Evolutionary conservation across 176 grass and related monocot species (phyloP).

Genomic region (Phoenix dactylifera): DNA sequence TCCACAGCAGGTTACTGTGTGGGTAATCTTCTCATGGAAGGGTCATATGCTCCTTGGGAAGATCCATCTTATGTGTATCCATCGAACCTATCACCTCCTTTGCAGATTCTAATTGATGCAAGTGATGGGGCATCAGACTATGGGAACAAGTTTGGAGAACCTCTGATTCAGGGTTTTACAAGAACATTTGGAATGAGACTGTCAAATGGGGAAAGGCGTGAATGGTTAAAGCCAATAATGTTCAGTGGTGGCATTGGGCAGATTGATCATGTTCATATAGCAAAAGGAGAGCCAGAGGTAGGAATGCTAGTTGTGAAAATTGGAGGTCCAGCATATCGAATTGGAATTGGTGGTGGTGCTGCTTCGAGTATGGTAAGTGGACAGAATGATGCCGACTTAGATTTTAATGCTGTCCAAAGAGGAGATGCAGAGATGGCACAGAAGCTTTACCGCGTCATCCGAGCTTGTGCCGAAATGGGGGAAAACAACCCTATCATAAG

Average conservation of each 20-base stretch:
- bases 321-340: slow-evolving; percentile 83
- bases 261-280: slow-evolving; percentile 77
- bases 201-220: slow-evolving; percentile 62
- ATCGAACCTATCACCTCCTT: slow-evolving; percentile 53
- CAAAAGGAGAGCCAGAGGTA: slow-evolving; percentile 68
- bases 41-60: slow-evolving; percentile 70
- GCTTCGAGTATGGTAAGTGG: slow-evolving; percentile 96
- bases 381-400: slow-evolving; percentile 85
- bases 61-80: slow-evolving; percentile 74
- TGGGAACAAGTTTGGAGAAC: slow-evolving; percentile 94
- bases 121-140: slow-evolving; percentile 91
- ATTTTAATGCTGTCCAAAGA: slow-evolving; percentile 94
- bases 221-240: slow-evolving; percentile 98
- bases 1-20: slow-evolving; percentile 88
- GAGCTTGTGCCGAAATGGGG: slow-evolving; percentile 92
- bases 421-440: slow-evolving; percentile 98
- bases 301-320: slow-evolving; percentile 98
- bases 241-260: slow-evolving; percentile 90
- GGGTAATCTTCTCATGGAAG: slow-evolving; percentile 73
- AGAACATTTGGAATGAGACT: slow-evolving; percentile 81
- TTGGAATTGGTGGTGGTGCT: slow-evolving; percentile 95
- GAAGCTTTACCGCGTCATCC: slow-evolving; percentile 76
- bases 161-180: slow-evolving; percentile 83
- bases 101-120: slow-evolving; percentile 82
- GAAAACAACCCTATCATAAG: slow-evolving; percentile 79